Conservation (phyloP, 1,284 basidiomycete genomes). For the Malassezia cuniculi region DNA sequence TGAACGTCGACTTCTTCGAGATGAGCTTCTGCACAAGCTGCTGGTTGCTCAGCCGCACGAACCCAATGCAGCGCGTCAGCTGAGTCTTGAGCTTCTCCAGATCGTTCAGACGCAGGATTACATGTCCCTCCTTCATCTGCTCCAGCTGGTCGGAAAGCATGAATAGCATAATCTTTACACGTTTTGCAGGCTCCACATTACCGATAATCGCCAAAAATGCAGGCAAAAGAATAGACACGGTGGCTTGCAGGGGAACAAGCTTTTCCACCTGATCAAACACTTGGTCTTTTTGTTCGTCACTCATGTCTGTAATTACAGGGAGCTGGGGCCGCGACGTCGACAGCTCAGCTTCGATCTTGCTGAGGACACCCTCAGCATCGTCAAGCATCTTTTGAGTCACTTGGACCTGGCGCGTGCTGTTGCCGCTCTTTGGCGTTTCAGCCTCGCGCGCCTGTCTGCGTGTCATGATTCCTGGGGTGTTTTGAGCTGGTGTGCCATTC, state of each 20-base stretch:
- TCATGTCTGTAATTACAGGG: constrained; percentile 32
- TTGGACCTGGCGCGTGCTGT: background rate
- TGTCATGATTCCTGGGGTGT: background rate
- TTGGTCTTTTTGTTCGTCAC: constrained; percentile 28
- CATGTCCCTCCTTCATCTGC: constrained; percentile 26
- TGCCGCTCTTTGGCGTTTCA: too few relatives aligned
- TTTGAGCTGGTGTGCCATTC: too few relatives aligned
- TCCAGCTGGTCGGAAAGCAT: constrained; percentile 42
- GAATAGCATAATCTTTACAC: constrained; percentile 41
- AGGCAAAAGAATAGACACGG: constrained; percentile 33
- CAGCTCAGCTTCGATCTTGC: constrained; percentile 3
- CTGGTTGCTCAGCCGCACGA: constrained; percentile 36
- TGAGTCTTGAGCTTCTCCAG: constrained; percentile 42
- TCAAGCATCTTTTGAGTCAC: constrained; percentile 32
- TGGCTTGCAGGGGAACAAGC: constrained; percentile 29
- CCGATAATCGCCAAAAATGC: constrained; percentile 41
- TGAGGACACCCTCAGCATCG: constrained; percentile 20
- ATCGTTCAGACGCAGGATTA: constrained; percentile 30
- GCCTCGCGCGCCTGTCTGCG: too few relatives aligned
- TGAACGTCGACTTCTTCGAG: constrained; percentile 2
- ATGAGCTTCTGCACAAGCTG: constrained; percentile 29
- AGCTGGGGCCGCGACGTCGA: constrained; percentile 14
- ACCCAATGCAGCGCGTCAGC: constrained; percentile 41
- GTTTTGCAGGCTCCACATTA: constrained; percentile 34
- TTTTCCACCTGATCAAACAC: constrained; percentile 33